Base-by-base conservation (phyloP, 306 rosid species). In the Quercus wislizeni region DNA sequence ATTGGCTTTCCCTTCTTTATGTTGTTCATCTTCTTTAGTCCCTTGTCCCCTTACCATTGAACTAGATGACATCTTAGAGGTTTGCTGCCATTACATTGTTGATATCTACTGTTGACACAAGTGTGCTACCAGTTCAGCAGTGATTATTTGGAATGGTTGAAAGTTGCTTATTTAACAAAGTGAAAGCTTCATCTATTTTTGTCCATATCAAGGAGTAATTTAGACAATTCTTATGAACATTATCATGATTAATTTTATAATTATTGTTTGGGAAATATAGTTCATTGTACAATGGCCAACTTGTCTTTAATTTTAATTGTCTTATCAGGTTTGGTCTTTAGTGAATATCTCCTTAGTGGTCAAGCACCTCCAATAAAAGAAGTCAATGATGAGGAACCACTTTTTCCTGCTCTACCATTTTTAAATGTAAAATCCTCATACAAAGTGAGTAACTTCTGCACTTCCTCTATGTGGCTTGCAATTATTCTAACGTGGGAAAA, bases 311-410 rank as follows among this genome's bases (percentile, higher is more conserved):
- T 84, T 84, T 67, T 79, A 64, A 79, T 84, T 84, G 38, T 59
- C 85, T 84, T 33, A 64, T 79, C 93, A 94, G 97, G 97, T 90
- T 87, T 94, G 80, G 91, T 94, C 76, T 94, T 94, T 80, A 91
- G 99, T 43, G 99, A 94, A 78, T 94, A 91, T 87, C 94, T 94
- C 31, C 85, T 91, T 31, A 92, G 94, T 71, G 99, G 99, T 74
- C 93, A 91, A 81, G 95, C 91, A 21, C 97, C 99, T 87, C 84
- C 97, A 30, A 83, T 89, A 71, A 91, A 90, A 85, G 95, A 88
- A 64, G 99, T 94, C 84, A 94, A 94, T 74, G 90, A 88, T 38
- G 97, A 90, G 84, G 97, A 94, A 80, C 99, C 99, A 5, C 88
- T 94, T 68, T 92, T 94, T 79, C 99, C 97, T 1, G 92, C 93